These are phyloP conservation scores for Lippia alba DNA, from an alignment of 305 asterid species.

Conservation along the genomic window DNA sequence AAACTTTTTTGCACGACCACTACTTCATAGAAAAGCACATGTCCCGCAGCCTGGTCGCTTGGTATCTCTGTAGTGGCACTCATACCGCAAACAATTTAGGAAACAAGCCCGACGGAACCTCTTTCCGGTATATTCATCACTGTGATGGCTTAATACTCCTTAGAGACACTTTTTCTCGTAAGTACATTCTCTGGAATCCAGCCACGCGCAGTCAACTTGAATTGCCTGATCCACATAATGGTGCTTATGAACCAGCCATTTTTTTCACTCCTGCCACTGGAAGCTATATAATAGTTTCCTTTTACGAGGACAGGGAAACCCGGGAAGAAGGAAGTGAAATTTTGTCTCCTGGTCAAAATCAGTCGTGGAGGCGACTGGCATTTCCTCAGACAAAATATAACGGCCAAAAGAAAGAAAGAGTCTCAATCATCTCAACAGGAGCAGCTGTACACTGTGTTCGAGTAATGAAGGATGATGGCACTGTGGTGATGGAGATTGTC, in stretches of 20 bases:
- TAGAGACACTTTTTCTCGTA: not conserved
- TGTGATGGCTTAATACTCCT: conserved; percentile 36
- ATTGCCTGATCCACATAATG: conserved; percentile 26
- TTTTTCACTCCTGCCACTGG: conserved; percentile 11
- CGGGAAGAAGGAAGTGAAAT: conserved; percentile 16
- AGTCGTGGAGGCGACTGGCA: conserved; percentile 28
- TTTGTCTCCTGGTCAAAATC: conserved; percentile 20
- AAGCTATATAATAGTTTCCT: conserved; percentile 25
- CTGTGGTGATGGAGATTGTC: not conserved
- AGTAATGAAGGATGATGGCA: not conserved
- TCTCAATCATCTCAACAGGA: conserved; percentile 3
- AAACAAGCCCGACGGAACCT: not conserved
- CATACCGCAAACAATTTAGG: not conserved
- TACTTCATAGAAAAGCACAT: conserved; percentile 25
- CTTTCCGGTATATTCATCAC: not conserved
- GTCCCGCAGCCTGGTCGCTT: not conserved
- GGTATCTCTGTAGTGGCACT: not conserved
- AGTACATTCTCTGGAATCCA: conserved; percentile 34
- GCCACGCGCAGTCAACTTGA: conserved; percentile 18
- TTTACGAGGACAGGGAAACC: not conserved
- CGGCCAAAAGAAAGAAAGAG: not conserved
- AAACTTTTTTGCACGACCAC: not conserved
- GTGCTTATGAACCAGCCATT: not conserved
- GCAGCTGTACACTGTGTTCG: conserved; percentile 27
- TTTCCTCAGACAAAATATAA: conserved; percentile 9